Base-by-base conservation (phyloP, 2,329 filamentous ascomycete genomes). In the Sporothrix protearum region DNA sequence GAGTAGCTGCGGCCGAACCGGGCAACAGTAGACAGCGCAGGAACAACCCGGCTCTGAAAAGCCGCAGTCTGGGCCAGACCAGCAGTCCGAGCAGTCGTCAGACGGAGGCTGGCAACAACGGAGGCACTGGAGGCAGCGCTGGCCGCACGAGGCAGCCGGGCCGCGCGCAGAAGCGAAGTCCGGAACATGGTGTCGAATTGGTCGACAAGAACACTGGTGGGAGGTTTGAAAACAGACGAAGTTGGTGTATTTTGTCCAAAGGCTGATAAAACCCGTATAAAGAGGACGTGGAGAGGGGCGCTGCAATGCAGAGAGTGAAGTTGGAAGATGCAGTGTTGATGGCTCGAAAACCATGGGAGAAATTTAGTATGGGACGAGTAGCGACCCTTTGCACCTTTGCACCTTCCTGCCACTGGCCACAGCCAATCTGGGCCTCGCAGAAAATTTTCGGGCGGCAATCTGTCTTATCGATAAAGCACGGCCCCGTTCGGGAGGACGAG, bases 141-240 rank as follows among this genome's bases (percentile, higher is more conserved):
- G 2, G 71, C 68, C 14, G 69, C 57, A 22, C 73, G 73, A 59
- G 74, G 68, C 68, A 74, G 68, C 47, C 71, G 71, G 47, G 73
- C 75, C 0, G 72, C 69, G 49, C 74, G 74, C 72, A 75, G 33
- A 22, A 75, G 42, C 22, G 72, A 63, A 22, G 71, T 73, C 51
- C 72, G 73, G 53, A 76, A 73, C 75, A 76, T 76, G 30, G 51
- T 72, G 69, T 45, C 69, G 67, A 61, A 47, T 8, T 51, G 39
- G 33, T 61, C 36, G 36, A 64, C 59, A 28, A 14, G 22, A 64
- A 28, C 6, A 64, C 6, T 9, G 36, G 36, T 25, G n/a, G 49
- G 22, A 28, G 7, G 3, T n/a, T n/a, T 6, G 6, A 42, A 55
- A 69, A 69, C 33, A 57, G 51, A 28, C 67, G 30, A 9, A 28